Conservation (phyloP, 495 filamentous ascomycete species). For the Penicillium soppii region DNA sequence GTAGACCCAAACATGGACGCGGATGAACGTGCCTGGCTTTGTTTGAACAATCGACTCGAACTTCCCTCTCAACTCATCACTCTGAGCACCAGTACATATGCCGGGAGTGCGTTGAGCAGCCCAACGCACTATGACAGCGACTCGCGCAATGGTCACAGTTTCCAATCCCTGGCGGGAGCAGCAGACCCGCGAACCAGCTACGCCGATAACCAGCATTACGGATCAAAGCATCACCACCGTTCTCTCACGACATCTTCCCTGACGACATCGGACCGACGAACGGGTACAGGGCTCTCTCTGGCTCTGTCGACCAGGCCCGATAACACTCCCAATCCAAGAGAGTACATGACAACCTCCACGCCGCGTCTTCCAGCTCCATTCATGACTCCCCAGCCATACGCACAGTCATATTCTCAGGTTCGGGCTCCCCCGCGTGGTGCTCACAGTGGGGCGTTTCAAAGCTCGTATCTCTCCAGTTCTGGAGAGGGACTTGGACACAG, state of each 20-base stretch:
- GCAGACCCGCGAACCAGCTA: not conserved
- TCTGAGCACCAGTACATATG: conserved; percentile 14
- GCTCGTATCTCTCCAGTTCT: not conserved
- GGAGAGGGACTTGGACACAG: conserved; percentile 6
- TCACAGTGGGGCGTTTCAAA: not conserved
- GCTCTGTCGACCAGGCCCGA: conserved; percentile 23
- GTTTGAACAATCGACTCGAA: conserved; percentile 70
- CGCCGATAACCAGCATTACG: not conserved
- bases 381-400: conserved; percentile 24
- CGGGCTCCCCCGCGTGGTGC: conserved; percentile 2
- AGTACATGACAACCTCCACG: conserved; percentile 10
- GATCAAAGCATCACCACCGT: conserved; percentile 31
- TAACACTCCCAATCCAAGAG: conserved; percentile 6
- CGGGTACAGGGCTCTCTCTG: conserved; percentile 15
- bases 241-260: conserved; percentile 37
- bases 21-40: conserved; percentile 69
- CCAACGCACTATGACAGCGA: conserved; percentile 7
- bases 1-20: conserved; percentile 24
- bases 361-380: conserved; percentile 13
- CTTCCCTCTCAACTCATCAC: conserved; percentile 50
- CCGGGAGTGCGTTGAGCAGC: conserved; percentile 7
- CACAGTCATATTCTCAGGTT: conserved; percentile 10
- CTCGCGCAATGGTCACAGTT: not conserved
- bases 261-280: conserved; percentile 10
- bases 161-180: conserved; percentile 6